phyloP scores from a whole-genome alignment of 2,329 filamentous ascomycete species.

The Cytospora piceae region DNA sequence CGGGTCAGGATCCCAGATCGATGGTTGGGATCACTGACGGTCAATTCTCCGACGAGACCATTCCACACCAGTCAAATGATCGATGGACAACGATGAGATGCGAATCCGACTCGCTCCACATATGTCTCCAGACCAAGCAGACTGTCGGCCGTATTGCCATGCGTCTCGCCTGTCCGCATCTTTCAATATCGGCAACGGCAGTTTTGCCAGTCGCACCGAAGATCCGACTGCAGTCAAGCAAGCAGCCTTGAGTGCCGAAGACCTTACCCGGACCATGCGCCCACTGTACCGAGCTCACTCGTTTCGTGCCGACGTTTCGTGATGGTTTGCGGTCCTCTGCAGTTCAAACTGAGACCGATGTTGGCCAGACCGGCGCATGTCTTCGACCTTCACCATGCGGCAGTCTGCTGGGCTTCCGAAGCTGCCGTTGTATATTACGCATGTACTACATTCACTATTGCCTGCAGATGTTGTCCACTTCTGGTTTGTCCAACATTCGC shows the following conservation, averaged over 20 bases:
- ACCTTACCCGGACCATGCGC: background rate
- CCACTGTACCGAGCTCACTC: background rate
- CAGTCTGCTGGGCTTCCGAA: background rate
- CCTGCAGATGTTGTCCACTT: background rate
- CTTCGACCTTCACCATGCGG: background rate
- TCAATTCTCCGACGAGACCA: background rate
- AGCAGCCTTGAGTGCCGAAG: background rate
- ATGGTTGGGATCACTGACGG: too few relatives aligned
- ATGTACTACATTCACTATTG: background rate
- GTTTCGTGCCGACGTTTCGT: background rate
- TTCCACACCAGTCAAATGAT: background rate
- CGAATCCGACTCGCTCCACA: background rate
- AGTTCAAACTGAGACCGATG: background rate
- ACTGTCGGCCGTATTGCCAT: background rate
- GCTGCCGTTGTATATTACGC: background rate
- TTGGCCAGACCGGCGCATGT: background rate
- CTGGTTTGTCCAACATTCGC: conserved; percentile 2
- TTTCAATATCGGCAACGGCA: background rate
- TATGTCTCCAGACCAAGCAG: background rate
- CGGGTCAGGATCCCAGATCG: too few relatives aligned
- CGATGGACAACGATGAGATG: background rate
- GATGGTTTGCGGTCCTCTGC: background rate
- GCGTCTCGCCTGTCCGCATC: background rate
- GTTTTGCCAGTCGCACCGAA: background rate
- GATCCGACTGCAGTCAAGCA: background rate